Conservation (phyloP, 768 basidiomycete genomes). For the Boletus pseudopeckii region DNA sequence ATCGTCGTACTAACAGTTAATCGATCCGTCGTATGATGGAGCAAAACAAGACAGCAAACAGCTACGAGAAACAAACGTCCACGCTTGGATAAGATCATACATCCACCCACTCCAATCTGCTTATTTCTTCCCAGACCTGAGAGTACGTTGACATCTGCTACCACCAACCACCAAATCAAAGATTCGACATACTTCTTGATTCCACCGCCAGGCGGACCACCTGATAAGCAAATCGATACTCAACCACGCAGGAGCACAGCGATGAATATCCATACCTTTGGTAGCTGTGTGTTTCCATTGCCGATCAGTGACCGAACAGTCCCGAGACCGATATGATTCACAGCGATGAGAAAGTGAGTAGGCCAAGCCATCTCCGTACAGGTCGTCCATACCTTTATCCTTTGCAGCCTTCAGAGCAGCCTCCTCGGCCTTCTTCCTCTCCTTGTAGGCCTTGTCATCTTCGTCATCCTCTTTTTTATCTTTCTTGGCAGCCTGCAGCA, state of each 20-base stretch:
- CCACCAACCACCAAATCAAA: conserved; percentile 1
- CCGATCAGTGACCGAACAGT: background rate
- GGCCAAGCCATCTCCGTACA: background rate
- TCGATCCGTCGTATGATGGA: background rate
- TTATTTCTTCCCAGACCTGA: conserved; percentile 73
- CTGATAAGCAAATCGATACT: conserved; percentile 32
- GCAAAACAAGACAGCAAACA: background rate
- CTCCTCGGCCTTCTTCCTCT: conserved; percentile 71
- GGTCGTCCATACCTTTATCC: conserved; percentile 55
- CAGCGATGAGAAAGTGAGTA: background rate
- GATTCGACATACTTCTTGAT: conserved; percentile 76
- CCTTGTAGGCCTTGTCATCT: conserved; percentile 70
- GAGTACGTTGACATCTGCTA: conserved; percentile 3
- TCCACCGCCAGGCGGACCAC: conserved; percentile 65
- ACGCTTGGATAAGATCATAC: conserved; percentile 2
- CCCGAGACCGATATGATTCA: background rate
- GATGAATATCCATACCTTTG: conserved; percentile 26
- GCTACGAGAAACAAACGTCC: background rate
- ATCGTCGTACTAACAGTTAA: conserved; percentile 2
- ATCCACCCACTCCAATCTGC: background rate
- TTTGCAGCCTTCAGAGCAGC: conserved; percentile 69
- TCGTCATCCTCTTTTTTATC: conserved; percentile 69
- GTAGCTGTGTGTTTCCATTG: conserved; percentile 16
- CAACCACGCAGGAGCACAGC: conserved; percentile 5
- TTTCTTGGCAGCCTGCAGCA: conserved; percentile 74